Percentiles rank a stretch among this genome's conserved stretches.
Evolutionary conservation across 192 early-diverging fungal genomes (phyloP).

Genomic region (Martensiomyces pterosporus): DNA sequence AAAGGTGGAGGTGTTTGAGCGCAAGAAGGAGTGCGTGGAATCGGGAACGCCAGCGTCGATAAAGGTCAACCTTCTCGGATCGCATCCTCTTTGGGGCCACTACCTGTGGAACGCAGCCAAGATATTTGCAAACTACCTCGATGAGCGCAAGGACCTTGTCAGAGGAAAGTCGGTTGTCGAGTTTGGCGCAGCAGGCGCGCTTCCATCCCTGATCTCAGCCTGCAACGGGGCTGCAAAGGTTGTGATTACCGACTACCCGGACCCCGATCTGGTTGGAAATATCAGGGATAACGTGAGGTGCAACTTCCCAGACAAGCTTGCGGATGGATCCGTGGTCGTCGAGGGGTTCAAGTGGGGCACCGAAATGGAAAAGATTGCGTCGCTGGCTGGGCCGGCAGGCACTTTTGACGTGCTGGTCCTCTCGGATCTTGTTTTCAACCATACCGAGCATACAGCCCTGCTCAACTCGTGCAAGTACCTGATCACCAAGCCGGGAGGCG

Average conservation of each 20-base stretch:
- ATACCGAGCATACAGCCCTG: constrained; percentile 77
- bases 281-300: constrained; percentile 65
- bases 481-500: constrained; percentile 41
- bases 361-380: constrained; percentile 29
- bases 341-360: constrained; percentile 42
- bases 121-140: constrained; percentile 74
- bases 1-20: constrained; percentile 54
- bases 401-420: constrained; percentile 78
- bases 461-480: constrained; percentile 63
- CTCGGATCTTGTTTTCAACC: constrained; percentile 85
- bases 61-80: constrained; percentile 60
- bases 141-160: constrained; percentile 59
- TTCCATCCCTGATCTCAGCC: constrained; percentile 70
- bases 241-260: constrained; percentile 50
- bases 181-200: constrained; percentile 77
- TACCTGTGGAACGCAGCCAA: constrained; percentile 89
- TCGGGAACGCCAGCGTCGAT: constrained; percentile 17
- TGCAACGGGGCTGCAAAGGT: constrained; percentile 69
- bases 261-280: constrained; percentile 69
- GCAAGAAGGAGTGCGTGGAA: constrained; percentile 33
- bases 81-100: constrained; percentile 83
- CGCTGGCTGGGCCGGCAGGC: not conserved
- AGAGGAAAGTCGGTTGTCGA: constrained; percentile 67
- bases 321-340: constrained; percentile 17
- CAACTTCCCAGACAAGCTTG: constrained; percentile 54